A percentile compares a stretch with the other conserved stretches of the same genome.
phyloP scores from a whole-genome alignment of 1,139 yeast genomes.

The Wickerhamomyces sp. region DNA sequence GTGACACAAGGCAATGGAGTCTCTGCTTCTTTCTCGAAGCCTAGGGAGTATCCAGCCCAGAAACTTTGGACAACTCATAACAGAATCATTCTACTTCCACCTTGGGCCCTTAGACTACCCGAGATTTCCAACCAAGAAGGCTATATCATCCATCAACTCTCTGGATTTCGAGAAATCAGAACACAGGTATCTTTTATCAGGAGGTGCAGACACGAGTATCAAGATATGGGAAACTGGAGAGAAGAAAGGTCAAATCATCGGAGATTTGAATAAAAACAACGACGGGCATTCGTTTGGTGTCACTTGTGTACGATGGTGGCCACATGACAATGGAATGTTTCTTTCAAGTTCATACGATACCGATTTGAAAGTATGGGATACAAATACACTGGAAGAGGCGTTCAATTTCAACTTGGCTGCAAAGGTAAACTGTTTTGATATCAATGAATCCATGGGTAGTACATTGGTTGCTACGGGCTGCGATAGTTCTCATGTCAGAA shows the following conservation, averaged over 20 bases:
- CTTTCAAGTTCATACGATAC: slow-evolving; percentile 78
- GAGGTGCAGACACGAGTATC: slow-evolving; percentile 73
- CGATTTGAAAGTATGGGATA: slow-evolving; percentile 77
- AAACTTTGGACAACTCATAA: slow-evolving; percentile 14
- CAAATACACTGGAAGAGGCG: slow-evolving; percentile 56
- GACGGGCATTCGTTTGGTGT: slow-evolving; percentile 63
- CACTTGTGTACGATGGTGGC: slow-evolving; percentile 83
- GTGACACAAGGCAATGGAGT: slow-evolving; percentile 16
- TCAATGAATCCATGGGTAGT: slow-evolving; percentile 8
- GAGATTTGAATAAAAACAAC: slow-evolving; percentile 22
- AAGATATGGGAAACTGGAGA: slow-evolving; percentile 44
- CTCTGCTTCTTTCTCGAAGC: slow-evolving; percentile 11
- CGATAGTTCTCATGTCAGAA: slow-evolving; percentile 64
- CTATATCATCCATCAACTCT: slow-evolving; percentile 55
- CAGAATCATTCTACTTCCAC: slow-evolving; percentile 37
- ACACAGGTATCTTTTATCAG: slow-evolving; percentile 53
- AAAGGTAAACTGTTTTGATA: slow-evolving; percentile 53
- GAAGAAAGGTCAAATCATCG: slow-evolving; percentile 18
- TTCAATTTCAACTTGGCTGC: slow-evolving; percentile 51
- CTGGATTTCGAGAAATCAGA: slow-evolving; percentile 56
- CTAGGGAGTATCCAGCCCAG: slow-evolving; percentile 10
- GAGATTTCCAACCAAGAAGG: slow-evolving; percentile 26
- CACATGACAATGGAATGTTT: slow-evolving; percentile 81
- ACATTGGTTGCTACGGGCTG: slow-evolving; percentile 65
- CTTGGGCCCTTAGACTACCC: slow-evolving; percentile 26